Base-by-base conservation (phyloP, 140 eudicot genomes). In the Ambrosia hybrid region DNA sequence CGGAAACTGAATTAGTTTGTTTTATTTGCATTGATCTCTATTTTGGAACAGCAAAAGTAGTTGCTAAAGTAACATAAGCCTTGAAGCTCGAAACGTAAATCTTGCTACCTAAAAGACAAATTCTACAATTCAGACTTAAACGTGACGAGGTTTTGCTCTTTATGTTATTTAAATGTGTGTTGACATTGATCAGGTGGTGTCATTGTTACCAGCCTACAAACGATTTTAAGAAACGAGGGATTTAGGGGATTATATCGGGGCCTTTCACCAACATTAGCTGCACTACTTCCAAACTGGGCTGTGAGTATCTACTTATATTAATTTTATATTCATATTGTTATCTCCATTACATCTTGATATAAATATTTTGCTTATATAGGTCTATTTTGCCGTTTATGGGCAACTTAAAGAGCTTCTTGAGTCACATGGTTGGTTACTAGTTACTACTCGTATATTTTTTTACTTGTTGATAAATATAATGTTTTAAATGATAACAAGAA, bases 281-380 rank as follows among this genome's bases (percentile, higher is more conserved):
- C 97, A 51, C 51, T 93, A 70, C 97, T 93, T 82, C 98, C 98
- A 51, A 93, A 87, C 70, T 93, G 98, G 98, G 98, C 97, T 16
- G 98, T 93, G 67, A 93, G 97, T 81, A 14, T 61, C 74, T 74
- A 26, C 57, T 67, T 78, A 65, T 53, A 12, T 59, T 51, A 14
- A 17, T 16, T 66, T 4, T 66, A 17, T 8, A 17, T 65, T 65
- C 6, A 37, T 39, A 3, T 8, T 14, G 14, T 9, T 48, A 49
- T 17, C 11, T 36, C 4, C 17, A 16, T 34, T 9, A 61, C n/a
- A 59, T 58, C 38, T 75, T 57, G 51, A 56, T 41, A 55, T 55
- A 34, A 51, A 67, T 62, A 76, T 46, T 67, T 75, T 68, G 53
- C 70, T 33, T 65, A 81, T 59, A 45, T 58, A 93, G 98, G 97